A percentile compares a stretch with the other conserved stretches of the same genome.
Evolutionary conservation across 805 yeast genomes (phyloP).

Genomic region (Nakazawaea ambrosiae): DNA sequence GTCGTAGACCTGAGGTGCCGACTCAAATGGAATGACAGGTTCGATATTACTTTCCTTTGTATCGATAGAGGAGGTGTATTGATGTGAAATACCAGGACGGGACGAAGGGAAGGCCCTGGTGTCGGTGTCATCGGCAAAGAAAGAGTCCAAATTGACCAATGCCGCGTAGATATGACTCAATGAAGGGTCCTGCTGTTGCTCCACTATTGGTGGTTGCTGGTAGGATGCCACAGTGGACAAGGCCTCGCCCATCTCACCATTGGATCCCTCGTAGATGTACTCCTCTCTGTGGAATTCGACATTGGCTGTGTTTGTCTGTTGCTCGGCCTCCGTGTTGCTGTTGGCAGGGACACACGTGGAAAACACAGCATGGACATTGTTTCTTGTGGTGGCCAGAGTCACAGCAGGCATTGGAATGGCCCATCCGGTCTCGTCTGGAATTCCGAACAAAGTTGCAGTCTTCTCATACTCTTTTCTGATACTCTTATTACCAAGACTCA

Average conservation of each 20-base stretch:
- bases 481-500: constrained; percentile 81
- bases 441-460: constrained; percentile 86
- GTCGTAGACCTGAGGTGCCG: constrained; percentile 74
- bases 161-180: constrained; percentile 91
- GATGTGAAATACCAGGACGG: constrained; percentile 25
- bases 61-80: constrained; percentile 51
- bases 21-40: constrained; percentile 47
- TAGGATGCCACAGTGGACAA: constrained; percentile 39
- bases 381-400: constrained; percentile 81
- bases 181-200: constrained; percentile 59
- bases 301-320: constrained; percentile 26
- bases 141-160: constrained; percentile 80
- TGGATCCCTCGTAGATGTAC: constrained; percentile 32
- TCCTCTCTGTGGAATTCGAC: constrained; percentile 59
- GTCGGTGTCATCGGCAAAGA: constrained; percentile 64
- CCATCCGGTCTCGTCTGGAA: constrained; percentile 96
- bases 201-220: background rate
- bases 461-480: constrained; percentile 76
- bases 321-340: constrained; percentile 30
- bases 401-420: constrained; percentile 93
- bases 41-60: constrained; percentile 47
- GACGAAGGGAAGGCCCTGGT: constrained; percentile 1
- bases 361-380: constrained; percentile 92
- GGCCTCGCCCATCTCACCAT: constrained; percentile 32
- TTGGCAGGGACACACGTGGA: constrained; percentile 60